phyloP scores from a whole-genome alignment of 352 stramenopile species.

The Phytophthora chlamydospora region DNA sequence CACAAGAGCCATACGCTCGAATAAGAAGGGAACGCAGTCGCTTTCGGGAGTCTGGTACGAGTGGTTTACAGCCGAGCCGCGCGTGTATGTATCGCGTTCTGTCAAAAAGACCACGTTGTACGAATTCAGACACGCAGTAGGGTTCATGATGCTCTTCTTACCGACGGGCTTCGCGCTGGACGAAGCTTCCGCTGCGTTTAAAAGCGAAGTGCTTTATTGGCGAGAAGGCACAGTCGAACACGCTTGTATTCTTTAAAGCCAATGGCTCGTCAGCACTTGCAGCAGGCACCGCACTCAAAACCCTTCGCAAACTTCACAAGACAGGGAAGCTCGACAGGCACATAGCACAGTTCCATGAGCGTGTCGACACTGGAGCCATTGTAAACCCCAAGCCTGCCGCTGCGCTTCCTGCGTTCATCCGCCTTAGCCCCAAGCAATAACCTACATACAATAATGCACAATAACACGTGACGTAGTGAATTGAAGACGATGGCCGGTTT shows the following conservation, averaged over 20 bases:
- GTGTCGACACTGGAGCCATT: not conserved
- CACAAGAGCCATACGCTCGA: not conserved
- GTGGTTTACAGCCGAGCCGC: not conserved
- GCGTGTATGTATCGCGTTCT: not conserved
- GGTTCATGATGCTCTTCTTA: conserved; percentile 21
- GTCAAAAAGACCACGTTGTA: conserved; percentile 12
- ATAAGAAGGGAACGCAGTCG: conserved; percentile 2
- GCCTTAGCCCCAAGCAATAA: not conserved
- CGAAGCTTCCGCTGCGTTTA: not conserved
- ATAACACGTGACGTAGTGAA: too few species aligned
- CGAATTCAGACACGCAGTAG: conserved; percentile 12
- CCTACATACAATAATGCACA: too few species aligned
- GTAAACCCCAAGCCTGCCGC: not conserved
- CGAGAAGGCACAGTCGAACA: conserved; percentile 1
- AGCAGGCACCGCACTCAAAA: conserved; percentile 1
- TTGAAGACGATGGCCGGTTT: too few species aligned
- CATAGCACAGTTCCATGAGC: not conserved
- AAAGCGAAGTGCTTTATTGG: conserved; percentile 9
- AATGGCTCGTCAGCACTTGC: conserved; percentile 2
- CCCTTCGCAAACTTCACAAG: conserved; percentile 8
- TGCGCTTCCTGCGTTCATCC: conserved; percentile 4
- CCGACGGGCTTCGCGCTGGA: conserved; percentile 6
- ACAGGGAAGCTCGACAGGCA: conserved; percentile 4
- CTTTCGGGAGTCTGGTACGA: not conserved
- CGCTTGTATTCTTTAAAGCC: not conserved